phyloP scores from a whole-genome alignment of 768 basidiomycete genomes.

The Termitomyces titanicus region DNA sequence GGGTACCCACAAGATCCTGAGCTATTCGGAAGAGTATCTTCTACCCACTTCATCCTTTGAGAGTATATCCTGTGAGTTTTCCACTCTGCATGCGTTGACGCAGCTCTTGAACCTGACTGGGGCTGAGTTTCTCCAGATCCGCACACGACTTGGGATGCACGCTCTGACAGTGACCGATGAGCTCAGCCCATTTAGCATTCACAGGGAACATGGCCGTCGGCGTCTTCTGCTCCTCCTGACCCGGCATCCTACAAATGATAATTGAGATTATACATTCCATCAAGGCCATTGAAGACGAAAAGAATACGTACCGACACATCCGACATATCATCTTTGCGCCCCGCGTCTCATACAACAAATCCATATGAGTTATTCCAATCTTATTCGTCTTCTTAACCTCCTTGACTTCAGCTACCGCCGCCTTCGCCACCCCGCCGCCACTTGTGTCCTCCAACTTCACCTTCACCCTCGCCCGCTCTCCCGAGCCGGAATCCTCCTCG shows the following conservation, averaged over 20 bases:
- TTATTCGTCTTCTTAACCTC: constrained; percentile 11
- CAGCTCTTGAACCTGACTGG: constrained; percentile 31
- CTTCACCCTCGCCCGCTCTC: background rate
- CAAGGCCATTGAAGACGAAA: too few species aligned
- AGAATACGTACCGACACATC: constrained; percentile 26
- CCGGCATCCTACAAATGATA: constrained; percentile 4
- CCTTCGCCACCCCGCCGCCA: background rate
- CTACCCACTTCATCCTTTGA: background rate
- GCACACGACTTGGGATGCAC: constrained; percentile 28
- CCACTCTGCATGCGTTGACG: constrained; percentile 19
- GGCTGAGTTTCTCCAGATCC: constrained; percentile 27
- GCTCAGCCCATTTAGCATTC: constrained; percentile 25
- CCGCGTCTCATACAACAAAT: constrained; percentile 26
- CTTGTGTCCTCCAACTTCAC: background rate
- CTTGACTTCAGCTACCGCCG: background rate
- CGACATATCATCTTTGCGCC: constrained; percentile 22
- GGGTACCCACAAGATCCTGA: background rate
- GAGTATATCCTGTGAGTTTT: constrained; percentile 7
- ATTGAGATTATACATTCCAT: too few species aligned
- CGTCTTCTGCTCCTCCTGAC: background rate
- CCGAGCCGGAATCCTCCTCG: background rate
- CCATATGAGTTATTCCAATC: constrained; percentile 29
- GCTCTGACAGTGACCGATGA: constrained; percentile 27
- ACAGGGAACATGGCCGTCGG: constrained; percentile 19
- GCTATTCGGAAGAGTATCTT: background rate